Evolutionary conservation across 768 basidiomycete species (phyloP), one percentile per base, ranked within the genome.

Genomic region (Ramaria sp.): DNA sequence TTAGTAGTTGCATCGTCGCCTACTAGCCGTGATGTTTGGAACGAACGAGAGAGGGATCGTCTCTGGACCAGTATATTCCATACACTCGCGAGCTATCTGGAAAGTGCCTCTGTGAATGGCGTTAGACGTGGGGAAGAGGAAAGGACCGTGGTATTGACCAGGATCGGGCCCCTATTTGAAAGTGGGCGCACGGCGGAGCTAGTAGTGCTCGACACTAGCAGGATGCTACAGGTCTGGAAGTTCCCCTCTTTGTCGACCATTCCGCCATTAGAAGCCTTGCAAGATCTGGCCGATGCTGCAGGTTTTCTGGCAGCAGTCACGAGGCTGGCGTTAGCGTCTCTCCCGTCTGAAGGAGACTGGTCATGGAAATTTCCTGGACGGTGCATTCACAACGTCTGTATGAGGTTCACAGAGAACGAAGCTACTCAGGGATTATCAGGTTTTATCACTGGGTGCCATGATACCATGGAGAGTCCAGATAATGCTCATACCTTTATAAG

Each of bases 61-160:
- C 18, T 55, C 15, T 74, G 73, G 63, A 62, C 63, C 2, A 63
- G 64, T 0, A 59, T 79, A 3, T 81, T 82, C 78, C 69, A 70
- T 16, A 70, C 77, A 16, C 65, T 78, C 63, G 73, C 75, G 1
- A 78, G 81, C 6, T 94, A 88, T 85, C 62, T 89, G 3, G 85
- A 88, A 60, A 92, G 94, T 1, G 74, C 78, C 7, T 75, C 73
- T 50, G 72, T 92, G 18, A 96, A 97, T 61, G 76, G 78, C 0
- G 64, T 82, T 12, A 77, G 71, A 60, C 75, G 75, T 2, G 92
- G 91, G 5, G 78, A 83, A 57, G 65, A 65, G 13, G 88, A 92
- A 63, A 77, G 82, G 52, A 63, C 57, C 12, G 69, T 69, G 27
- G 60, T 50, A 13, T 39, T 56, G n/a, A 18, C 32, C 12, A 55